Percentiles rank a stretch among this genome's conserved stretches.
Evolutionary conservation across 23 red algal genomes (phyloP).

Genomic region (Chondrus crispus): DNA sequence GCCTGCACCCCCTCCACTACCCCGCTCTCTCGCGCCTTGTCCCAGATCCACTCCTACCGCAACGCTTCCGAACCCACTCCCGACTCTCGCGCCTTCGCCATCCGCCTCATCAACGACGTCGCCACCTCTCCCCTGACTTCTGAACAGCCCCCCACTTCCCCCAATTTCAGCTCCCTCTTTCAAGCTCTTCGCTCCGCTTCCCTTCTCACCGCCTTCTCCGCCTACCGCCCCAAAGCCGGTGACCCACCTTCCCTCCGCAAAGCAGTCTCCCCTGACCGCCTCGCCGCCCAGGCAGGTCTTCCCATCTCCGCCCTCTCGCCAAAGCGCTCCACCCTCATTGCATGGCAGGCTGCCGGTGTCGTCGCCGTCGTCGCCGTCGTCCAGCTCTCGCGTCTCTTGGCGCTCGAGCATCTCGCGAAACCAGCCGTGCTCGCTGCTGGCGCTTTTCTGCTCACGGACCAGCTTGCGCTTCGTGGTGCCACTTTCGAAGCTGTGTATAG

Average conservation of each 20-base stretch:
- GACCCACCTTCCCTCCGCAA: neutral
- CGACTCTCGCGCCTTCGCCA: neutral
- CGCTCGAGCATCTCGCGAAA: constrained; percentile 1
- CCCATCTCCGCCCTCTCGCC: constrained; percentile 48
- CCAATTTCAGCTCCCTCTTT: no score
- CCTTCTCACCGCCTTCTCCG: neutral
- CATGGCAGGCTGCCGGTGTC: constrained; percentile 38
- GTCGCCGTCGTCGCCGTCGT: neutral
- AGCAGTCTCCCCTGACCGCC: neutral
- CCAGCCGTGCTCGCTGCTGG: constrained; percentile 3
- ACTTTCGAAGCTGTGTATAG: constrained; percentile 64
- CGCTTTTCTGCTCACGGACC: neutral
- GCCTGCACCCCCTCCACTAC: neutral
- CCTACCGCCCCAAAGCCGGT: neutral
- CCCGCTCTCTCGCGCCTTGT: neutral
- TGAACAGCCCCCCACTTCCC: neutral
- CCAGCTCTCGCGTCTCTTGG: neutral
- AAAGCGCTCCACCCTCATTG: neutral
- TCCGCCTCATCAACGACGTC: neutral
- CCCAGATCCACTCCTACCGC: neutral
- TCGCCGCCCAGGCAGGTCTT: constrained; percentile 2
- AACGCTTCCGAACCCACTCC: neutral
- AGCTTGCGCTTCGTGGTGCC: constrained; percentile 28
- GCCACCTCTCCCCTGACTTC: neutral
- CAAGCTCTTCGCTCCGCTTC: neutral